Base-by-base conservation (phyloP, 2,329 filamentous ascomycete genomes). In the Trichophyton mentagrophytes region DNA sequence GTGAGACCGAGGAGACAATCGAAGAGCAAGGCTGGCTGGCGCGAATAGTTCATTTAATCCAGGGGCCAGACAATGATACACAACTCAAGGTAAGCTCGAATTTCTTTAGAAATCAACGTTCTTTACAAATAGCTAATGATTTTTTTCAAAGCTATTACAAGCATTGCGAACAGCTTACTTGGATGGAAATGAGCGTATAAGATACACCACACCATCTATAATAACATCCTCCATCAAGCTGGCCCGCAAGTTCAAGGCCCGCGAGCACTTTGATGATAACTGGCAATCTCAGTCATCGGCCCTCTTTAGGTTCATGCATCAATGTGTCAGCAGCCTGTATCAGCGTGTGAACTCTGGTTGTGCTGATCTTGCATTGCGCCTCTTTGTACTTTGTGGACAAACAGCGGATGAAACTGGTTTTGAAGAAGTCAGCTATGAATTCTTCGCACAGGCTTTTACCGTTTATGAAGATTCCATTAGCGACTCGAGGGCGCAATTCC, bases 11-110 rank as follows among this genome's bases (percentile, higher is more conserved):
- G 64, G 95, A 99, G 77, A 97, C 92, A 0, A 85, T 97, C 69
- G 92, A 99, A 74, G 93, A 99, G 76, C 93, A 99, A 78, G 93
- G 93, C 58, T 96, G 90, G 90, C 80, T 99, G 60, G 93, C 93
- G 40, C 83, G 93, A 67, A 86, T 99, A 69, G 85, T 96, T 17
- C 93, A 99, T 75, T 79, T 96, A 61, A 83, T 99, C 59, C 81
- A 89, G 61, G 88, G 85, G 51, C 80, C 89, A 40, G 84, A 95
- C 70, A 97, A 97, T 69, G 90, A 96, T 67, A 95, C 87, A 0
- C 93, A 99, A 71, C 93, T 96, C 76, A 90, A 90, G 74, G 80
- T 80, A 73, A 49, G 60, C 44, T 20, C 49, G 25, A 20, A 6
- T 4, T 55, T 17, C 36, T 49, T 46, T 15, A n/a, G 51, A 58